Base-by-base conservation (phyloP, 495 filamentous ascomycete genomes). In the Barbatosphaeria neglecta region DNA sequence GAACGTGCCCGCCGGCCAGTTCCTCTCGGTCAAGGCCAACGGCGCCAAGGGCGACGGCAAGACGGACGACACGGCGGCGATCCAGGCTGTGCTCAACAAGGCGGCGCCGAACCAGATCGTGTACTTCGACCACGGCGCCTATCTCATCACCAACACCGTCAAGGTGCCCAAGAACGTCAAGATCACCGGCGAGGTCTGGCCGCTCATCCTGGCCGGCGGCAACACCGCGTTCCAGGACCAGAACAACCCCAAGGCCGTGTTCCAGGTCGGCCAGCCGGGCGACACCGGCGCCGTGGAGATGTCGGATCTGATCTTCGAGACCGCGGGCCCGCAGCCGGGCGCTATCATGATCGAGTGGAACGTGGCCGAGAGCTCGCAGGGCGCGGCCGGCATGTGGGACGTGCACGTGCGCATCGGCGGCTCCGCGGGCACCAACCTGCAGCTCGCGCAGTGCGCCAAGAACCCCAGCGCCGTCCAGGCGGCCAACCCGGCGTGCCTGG, bases 321-420 rank as follows among this genome's bases (percentile, higher is more conserved):
- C 90, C 31, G 70, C 83, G 41, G 90, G 75, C 2, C 66, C 86
- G 2, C 80, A 85, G 51, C 85, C 89, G 16, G 90, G 90, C 47
- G 90, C 90, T 20, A 84, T 94, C 54, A 68, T 97, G 39, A 76
- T 95, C 61, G 75, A 97, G 57, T 97, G 89, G 88, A 96, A 97
- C 67, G 58, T 95, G 6, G 82, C 74, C 7, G 76, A 74, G 18
- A 60, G 70, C 3, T 64, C 70, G 7, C 80, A 83, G 38, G 90
- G 86, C 47, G 77, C 82, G 0, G 76, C 75, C 6, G 90, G 78
- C 28, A 78, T 95, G 68, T 97, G 88, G 88, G 90, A 97, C 58
- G 84, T 89, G 8, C 90, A 96, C 64, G 82, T 87, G 63, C 87
- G 90, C 48, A 76, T 87, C 56, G 83, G 89, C 45, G 90, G 90